Base-by-base conservation (phyloP, 352 stramenopile genomes). In the Achlya hypogyna region DNA sequence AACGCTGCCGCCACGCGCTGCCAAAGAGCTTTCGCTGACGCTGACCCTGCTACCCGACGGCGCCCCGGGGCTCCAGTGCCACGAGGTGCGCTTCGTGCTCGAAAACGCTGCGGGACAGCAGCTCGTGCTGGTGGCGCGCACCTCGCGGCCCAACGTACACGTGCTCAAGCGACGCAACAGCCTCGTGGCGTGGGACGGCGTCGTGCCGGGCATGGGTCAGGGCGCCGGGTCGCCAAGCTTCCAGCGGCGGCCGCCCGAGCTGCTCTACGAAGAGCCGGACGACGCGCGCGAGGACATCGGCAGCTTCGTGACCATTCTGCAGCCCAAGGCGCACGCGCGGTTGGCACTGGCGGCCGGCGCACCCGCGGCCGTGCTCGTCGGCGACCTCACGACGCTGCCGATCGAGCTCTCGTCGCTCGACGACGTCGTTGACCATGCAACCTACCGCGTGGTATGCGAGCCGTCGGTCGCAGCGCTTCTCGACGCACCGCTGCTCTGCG, bases 201-300 rank as follows among this genome's bases (percentile, higher is more conserved):
- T 82, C 23, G 78, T 93, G 0, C 86, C 86, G 16, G 77, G 84
- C n/a, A 95, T 95, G 86, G 84, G 86, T 27, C 86, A 87, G 69
- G 86, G 86, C 1, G 83, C 82, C 12, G 86, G 82, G 22, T 95
- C 86, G 14, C 86, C 86, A 0, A 93, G 84, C 52, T 95, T 95
- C 69, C 84, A 82, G 34, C 79, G 84, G 16, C 75, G 79, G 52
- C 88, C 89, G 52, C 82, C 85, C 1, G 91, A 89, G 76, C 91
- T 91, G 23, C 54, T 63, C 4, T 31, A 63, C 42, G 23, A 51
- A 20, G 59, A 66, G 43, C 43, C 23, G 27, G 59, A 65, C 47
- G 54, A 49, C 42, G 54, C n/a, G 18, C 8, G 54, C 29, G 27
- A n/a, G 25, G 18, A 49, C 29, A 32, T 34, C 35, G 53, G 53